Evolutionary conservation across 1,284 basidiomycete genomes (phyloP).

Genomic region (Abortiporus biennis): DNA sequence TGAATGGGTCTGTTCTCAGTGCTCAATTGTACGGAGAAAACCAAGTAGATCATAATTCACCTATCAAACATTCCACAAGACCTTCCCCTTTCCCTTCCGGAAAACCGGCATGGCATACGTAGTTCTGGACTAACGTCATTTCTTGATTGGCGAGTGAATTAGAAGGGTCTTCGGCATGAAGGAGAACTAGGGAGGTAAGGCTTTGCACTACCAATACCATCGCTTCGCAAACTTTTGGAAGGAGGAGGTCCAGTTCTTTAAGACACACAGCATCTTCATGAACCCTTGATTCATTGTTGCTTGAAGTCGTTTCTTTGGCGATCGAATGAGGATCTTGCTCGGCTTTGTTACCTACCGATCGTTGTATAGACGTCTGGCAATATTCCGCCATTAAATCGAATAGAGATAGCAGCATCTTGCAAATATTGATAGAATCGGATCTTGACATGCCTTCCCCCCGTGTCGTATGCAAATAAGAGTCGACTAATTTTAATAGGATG

Average conservation of each 20-base stretch:
- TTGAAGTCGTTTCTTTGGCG: background rate
- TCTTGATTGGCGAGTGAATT: conserved; percentile 2
- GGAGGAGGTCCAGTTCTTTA: conserved; percentile 50
- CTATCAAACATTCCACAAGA: conserved; percentile 54
- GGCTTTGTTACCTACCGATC: background rate
- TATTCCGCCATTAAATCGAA: no score
- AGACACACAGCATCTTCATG: conserved; percentile 8
- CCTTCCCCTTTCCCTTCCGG: conserved; percentile 32
- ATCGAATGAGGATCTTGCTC: background rate
- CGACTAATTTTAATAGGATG: conserved; percentile 78
- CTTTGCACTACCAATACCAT: conserved; percentile 76
- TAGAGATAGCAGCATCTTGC: conserved; percentile 36
- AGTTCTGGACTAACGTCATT: conserved; percentile 3
- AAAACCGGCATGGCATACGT: conserved; percentile 16
- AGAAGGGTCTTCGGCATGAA: conserved; percentile 33
- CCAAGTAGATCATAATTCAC: conserved; percentile 27
- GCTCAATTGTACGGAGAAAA: background rate
- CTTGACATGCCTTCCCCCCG: conserved; percentile 7
- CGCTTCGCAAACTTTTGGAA: conserved; percentile 75
- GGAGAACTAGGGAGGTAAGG: conserved; percentile 60
- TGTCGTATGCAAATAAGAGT: conserved; percentile 65
- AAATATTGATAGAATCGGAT: background rate
- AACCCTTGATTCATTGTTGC: no score
- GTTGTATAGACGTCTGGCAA: no score
- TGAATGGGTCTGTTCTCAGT: no score